phyloP scores from a whole-genome alignment of 2,329 filamentous ascomycete genomes.

The Sarocladiaceae sp. region DNA sequence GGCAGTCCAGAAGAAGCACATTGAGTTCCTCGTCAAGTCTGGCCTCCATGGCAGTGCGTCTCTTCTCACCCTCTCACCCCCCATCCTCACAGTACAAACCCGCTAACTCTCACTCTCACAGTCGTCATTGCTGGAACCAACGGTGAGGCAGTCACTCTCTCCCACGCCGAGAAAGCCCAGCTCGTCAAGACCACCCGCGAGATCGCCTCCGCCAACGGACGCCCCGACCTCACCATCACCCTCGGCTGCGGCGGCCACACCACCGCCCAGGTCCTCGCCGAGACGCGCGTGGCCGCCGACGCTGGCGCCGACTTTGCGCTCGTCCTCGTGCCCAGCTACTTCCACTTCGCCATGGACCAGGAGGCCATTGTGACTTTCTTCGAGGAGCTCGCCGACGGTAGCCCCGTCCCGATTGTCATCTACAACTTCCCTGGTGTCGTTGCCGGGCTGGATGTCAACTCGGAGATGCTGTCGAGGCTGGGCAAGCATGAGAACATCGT shows the following conservation, averaged over 20 bases:
- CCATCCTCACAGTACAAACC: conserved; percentile 11
- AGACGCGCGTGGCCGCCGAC: conserved; percentile 55
- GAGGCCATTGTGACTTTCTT: conserved; percentile 59
- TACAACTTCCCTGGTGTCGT: conserved; percentile 69
- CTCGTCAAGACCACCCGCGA: conserved; percentile 57
- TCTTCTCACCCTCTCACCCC: background rate
- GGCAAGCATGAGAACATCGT: conserved; percentile 58
- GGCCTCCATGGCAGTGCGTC: conserved; percentile 42
- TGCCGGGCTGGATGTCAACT: conserved; percentile 61
- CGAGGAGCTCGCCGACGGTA: conserved; percentile 48
- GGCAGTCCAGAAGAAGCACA: conserved; percentile 44
- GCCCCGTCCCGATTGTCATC: conserved; percentile 57
- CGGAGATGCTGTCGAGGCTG: conserved; percentile 54
- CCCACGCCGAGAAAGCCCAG: conserved; percentile 54
- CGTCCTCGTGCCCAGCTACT: conserved; percentile 66
- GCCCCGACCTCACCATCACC: conserved; percentile 53
- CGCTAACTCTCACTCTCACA: conserved; percentile 9
- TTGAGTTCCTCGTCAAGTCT: conserved; percentile 46
- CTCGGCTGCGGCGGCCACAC: conserved; percentile 61
- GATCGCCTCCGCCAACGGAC: conserved; percentile 50
- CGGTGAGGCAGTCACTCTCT: conserved; percentile 66
- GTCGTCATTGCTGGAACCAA: conserved; percentile 67
- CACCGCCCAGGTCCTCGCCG: conserved; percentile 58
- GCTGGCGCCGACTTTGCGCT: conserved; percentile 63
- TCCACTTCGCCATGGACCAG: conserved; percentile 55